phyloP scores from a whole-genome alignment of 164 flowering plant species.

The Taxillus chinensis region DNA sequence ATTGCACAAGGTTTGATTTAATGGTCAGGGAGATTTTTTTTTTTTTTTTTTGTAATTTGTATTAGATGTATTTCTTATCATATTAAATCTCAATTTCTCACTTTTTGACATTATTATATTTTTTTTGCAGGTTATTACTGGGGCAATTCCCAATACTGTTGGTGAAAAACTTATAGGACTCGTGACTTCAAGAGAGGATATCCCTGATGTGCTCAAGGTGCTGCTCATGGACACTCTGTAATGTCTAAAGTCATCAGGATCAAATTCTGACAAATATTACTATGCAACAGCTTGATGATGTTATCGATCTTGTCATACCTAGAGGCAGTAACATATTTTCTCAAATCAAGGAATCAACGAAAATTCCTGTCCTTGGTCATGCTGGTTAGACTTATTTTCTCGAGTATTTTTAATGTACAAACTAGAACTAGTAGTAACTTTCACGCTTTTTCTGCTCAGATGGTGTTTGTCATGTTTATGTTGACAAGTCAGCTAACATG shows the following conservation, averaged over 20 bases:
- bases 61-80: not conserved
- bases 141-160: not conserved
- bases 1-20: not conserved
- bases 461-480: not conserved
- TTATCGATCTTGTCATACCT: constrained; percentile 3
- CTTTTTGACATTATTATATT: too few species aligned
- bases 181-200: not conserved
- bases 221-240: not conserved
- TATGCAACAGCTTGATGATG: not conserved
- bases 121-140: not conserved
- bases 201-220: constrained; percentile 2
- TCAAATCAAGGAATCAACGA: not conserved
- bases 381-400: too few species aligned
- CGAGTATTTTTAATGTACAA: not conserved
- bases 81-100: too few species aligned
- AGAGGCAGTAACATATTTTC: constrained; percentile 3
- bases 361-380: constrained; percentile 3
- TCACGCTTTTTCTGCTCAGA: too few species aligned
- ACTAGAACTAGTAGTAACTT: too few species aligned
- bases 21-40: too few species aligned
- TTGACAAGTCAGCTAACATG: not conserved
- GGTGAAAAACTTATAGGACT: constrained; percentile 2
- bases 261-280: not conserved
- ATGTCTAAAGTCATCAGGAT: not conserved
- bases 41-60: too few species aligned